phyloP scores from a whole-genome alignment of 129 eudicot genomes.

The Smallanthus sonchifolius region DNA sequence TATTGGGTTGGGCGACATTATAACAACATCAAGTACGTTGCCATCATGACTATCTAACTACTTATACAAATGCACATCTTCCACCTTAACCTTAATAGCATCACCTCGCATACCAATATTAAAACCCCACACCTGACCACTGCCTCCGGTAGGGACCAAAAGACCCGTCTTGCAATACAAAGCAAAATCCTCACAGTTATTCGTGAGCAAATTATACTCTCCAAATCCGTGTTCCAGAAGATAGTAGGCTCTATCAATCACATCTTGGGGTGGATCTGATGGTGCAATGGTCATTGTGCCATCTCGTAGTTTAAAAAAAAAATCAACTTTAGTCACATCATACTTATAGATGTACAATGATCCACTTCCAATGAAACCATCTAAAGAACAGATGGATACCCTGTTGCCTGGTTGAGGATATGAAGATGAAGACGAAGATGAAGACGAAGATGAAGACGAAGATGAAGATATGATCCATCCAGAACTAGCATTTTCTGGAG shows the following conservation, averaged over 20 bases:
- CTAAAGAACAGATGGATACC: slow-evolving; percentile 45
- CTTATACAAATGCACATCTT: no score
- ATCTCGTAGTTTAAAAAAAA: slow-evolving; percentile 37
- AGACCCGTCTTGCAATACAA: slow-evolving; percentile 51
- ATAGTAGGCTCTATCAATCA: slow-evolving; percentile 39
- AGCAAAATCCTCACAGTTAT: slow-evolving; percentile 65
- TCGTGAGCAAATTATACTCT: slow-evolving; percentile 31
- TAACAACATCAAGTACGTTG: no score
- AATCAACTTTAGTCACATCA: slow-evolving; percentile 19
- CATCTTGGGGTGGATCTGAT: neutral
- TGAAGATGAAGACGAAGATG: neutral
- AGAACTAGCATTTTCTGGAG: neutral
- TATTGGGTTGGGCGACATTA: no score
- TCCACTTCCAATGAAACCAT: slow-evolving; percentile 46
- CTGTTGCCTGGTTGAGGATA: slow-evolving; percentile 30
- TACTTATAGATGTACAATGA: slow-evolving; percentile 37
- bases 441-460: no score
- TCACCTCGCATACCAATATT: no score
- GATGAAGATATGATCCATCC: neutral
- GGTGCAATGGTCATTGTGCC: slow-evolving; percentile 45
- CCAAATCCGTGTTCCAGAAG: slow-evolving; percentile 52
- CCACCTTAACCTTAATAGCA: no score
- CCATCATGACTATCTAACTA: no score
- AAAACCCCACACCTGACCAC: no score
- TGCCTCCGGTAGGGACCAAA: no score